Evolutionary conservation across 148 eudicot species (phyloP).

Genomic region (Pharnaceum exiguum): DNA sequence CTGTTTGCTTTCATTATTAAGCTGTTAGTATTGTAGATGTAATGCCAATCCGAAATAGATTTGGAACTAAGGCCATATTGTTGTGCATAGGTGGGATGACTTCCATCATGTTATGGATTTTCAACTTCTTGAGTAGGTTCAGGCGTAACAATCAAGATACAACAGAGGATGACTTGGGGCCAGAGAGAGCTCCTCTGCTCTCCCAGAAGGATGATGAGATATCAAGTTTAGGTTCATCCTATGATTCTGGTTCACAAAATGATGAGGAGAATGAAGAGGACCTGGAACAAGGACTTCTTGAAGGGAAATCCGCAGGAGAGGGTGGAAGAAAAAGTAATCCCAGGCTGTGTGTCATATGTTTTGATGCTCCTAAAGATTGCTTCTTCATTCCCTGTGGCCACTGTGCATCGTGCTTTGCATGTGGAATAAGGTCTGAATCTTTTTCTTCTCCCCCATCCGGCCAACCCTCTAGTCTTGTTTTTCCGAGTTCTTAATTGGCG

Average conservation of each 20-base stretch:
- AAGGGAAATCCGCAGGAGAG: conserved; percentile 37
- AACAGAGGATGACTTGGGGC: conserved; percentile 24
- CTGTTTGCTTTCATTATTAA: too few species aligned
- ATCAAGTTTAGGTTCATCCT: conserved; percentile 73
- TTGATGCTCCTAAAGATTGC: conserved; percentile 78
- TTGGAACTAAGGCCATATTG: too few species aligned
- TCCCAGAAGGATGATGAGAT: conserved; percentile 60
- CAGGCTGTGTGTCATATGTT: conserved; percentile 73
- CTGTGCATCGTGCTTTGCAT: conserved; percentile 68
- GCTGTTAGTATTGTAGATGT: too few species aligned
- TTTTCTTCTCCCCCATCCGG: not conserved
- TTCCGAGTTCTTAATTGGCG: not conserved
- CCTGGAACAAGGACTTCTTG: conserved; percentile 26
- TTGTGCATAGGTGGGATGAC: conserved; percentile 50
- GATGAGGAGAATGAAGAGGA: conserved; percentile 52
- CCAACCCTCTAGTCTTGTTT: too few species aligned
- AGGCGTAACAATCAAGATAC: conserved; percentile 29
- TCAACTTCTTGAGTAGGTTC: conserved; percentile 35
- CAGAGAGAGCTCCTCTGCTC: conserved; percentile 59
- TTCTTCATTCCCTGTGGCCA: conserved; percentile 96
- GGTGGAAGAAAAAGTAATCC: conserved; percentile 32
- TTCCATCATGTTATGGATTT: conserved; percentile 38
- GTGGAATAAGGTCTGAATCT: conserved; percentile 56
- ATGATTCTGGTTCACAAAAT: conserved; percentile 55
- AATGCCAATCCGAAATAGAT: too few species aligned